These are phyloP conservation scores for Ligustrum vulgare DNA, from an alignment of 257 asterid species.

Conservation along the genomic window DNA sequence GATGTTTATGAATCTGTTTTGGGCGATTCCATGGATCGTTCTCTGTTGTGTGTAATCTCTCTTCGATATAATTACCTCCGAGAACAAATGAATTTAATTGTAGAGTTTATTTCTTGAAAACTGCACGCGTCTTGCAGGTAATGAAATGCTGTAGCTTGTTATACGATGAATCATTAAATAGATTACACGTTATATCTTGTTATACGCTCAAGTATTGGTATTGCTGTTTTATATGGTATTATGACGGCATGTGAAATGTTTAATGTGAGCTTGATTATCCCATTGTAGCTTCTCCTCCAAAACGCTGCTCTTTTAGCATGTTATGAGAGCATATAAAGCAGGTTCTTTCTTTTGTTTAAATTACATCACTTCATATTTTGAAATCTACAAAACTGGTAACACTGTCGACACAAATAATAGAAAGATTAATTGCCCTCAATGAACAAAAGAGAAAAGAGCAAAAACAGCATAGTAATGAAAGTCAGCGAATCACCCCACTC, in stretches of 20 bases:
- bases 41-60: slow-evolving; percentile 22
- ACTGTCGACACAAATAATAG: background rate
- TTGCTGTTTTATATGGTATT: slow-evolving; percentile 8
- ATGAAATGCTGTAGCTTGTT: slow-evolving; percentile 11
- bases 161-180: slow-evolving; percentile 28
- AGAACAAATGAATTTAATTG: slow-evolving; percentile 5
- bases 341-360: background rate
- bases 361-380: too few relatives aligned
- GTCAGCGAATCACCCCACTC: background rate
- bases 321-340: background rate
- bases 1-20: slow-evolving; percentile 20
- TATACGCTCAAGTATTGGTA: background rate
- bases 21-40: background rate
- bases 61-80: slow-evolving; percentile 15
- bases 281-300: background rate
- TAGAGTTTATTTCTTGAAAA: slow-evolving; percentile 20
- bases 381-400: too few relatives aligned
- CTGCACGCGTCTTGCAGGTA: slow-evolving; percentile 4
- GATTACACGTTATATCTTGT: slow-evolving; percentile 21
- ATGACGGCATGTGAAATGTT: background rate
- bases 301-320: background rate
- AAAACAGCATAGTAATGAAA: background rate
- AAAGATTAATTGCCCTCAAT: background rate
- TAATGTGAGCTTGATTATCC: background rate
- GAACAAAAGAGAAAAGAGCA: background rate